A percentile compares a stretch with the other conserved stretches of the same genome.
Evolutionary conservation across 2,329 filamentous ascomycete species (phyloP).

Genomic region (Colletotrichum spaethianum): DNA sequence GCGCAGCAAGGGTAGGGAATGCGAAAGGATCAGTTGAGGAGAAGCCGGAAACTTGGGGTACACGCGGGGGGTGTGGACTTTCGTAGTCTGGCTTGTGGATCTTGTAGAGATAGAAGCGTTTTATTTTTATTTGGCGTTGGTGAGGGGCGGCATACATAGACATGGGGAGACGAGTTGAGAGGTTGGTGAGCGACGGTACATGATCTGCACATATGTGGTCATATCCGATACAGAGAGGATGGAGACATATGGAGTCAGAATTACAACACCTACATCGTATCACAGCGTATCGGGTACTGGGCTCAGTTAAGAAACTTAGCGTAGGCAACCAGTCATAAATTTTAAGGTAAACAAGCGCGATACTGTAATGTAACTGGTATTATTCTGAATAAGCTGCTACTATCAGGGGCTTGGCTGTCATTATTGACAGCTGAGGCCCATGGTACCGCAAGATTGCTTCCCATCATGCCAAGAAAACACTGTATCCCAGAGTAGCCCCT

Average conservation of each 20-base stretch:
- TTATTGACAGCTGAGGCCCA: background rate
- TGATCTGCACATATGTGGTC: background rate
- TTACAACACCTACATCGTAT: slow-evolving; percentile 1
- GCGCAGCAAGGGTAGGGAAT: background rate
- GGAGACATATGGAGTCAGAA: background rate
- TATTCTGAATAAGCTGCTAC: too few species aligned
- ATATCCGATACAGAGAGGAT: background rate
- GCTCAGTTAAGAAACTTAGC: background rate
- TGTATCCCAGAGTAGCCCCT: background rate
- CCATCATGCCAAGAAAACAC: background rate
- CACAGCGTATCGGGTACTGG: background rate
- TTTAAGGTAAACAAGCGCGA: too few species aligned
- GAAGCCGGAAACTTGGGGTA: background rate
- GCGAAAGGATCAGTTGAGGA: background rate
- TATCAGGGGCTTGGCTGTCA: background rate
- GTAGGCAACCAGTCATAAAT: background rate
- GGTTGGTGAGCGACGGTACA: slow-evolving; percentile 2
- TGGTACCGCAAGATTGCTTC: background rate
- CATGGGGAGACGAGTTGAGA: background rate
- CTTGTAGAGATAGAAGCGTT: background rate
- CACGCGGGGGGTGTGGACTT: background rate
- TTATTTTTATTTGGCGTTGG: slow-evolving; percentile 4
- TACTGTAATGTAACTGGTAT: background rate
- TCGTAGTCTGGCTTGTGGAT: background rate
- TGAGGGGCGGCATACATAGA: background rate